Evolutionary conservation across 2,329 filamentous ascomycete species (phyloP).

Genomic region (Trichophyton simii): DNA sequence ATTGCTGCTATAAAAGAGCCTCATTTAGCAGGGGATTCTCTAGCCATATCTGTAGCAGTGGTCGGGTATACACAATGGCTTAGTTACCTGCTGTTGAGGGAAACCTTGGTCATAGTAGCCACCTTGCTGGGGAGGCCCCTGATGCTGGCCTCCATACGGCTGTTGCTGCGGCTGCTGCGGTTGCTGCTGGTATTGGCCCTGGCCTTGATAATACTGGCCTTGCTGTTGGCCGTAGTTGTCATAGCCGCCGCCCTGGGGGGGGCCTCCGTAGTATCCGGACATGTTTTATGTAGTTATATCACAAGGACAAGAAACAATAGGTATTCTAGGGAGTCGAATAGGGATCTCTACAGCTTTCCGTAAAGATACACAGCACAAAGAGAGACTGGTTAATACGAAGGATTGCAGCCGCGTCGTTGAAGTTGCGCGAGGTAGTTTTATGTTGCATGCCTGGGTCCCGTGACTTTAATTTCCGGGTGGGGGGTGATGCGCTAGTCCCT

Average conservation of each 20-base stretch:
- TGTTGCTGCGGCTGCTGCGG: constrained; percentile 2
- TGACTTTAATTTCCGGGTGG: background rate
- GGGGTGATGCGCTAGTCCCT: background rate
- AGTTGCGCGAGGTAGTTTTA: background rate
- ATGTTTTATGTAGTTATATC: constrained; percentile 2
- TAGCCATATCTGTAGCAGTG: background rate
- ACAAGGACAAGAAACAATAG: background rate
- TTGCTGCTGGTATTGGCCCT: constrained; percentile 11
- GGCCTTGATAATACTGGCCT: constrained; percentile 12
- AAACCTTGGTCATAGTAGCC: constrained; percentile 8
- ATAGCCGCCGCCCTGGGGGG: constrained; percentile 4
- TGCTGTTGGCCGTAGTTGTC: constrained; percentile 5
- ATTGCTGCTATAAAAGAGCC: background rate
- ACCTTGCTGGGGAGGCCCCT: constrained; percentile 14
- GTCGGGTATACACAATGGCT: constrained; percentile 8
- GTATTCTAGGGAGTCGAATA: background rate
- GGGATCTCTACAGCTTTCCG: background rate
- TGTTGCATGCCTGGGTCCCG: background rate
- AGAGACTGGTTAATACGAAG: background rate
- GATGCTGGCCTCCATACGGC: constrained; percentile 12
- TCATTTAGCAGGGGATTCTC: background rate
- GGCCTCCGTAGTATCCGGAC: constrained; percentile 12
- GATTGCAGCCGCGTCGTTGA: background rate
- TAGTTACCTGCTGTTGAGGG: constrained; percentile 15
- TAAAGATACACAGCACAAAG: background rate